Percentiles rank a stretch among this genome's conserved stretches.
phyloP scores from a whole-genome alignment of 805 yeast species.

The Groenewaldozyma tartarivorans region DNA sequence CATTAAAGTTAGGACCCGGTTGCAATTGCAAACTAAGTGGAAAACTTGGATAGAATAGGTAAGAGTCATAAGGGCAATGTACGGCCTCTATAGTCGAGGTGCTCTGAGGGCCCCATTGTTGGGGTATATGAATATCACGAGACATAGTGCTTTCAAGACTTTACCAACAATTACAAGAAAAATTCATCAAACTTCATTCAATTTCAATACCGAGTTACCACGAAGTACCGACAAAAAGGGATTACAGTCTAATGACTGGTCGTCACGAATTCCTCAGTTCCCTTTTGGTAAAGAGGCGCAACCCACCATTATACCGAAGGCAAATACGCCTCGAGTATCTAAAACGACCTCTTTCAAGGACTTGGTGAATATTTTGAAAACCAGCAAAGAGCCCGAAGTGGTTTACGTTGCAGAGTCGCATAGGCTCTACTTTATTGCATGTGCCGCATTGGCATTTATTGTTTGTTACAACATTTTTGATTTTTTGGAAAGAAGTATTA shows the following conservation, averaged over 20 bases:
- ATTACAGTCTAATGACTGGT: slow-evolving; percentile 34
- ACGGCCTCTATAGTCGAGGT: no score
- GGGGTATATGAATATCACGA: no score
- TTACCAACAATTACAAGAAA: background rate
- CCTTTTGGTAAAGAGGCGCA: slow-evolving; percentile 55
- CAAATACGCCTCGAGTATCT: slow-evolving; percentile 69
- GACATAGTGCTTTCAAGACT: no score
- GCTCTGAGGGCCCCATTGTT: no score
- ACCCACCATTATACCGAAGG: slow-evolving; percentile 62
- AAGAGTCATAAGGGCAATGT: no score
- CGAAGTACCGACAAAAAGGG: slow-evolving; percentile 14
- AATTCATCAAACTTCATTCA: background rate
- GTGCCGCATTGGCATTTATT: slow-evolving; percentile 60
- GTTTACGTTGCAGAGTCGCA: slow-evolving; percentile 82
- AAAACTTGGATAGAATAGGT: no score
- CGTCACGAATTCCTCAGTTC: slow-evolving; percentile 56
- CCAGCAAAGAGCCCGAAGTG: slow-evolving; percentile 55
- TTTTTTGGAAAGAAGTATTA: slow-evolving; percentile 46
- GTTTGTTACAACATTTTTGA: slow-evolving; percentile 53
- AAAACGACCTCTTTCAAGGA: slow-evolving; percentile 45
- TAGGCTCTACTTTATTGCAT: slow-evolving; percentile 58
- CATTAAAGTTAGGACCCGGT: no score
- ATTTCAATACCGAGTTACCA: slow-evolving; percentile 10
- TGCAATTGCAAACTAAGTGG: no score
- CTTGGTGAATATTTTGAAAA: slow-evolving; percentile 47